A percentile compares a stretch with the other conserved stretches of the same genome.
phyloP scores from a whole-genome alignment of 345 rosid genomes.

The Gossypium arboreum region DNA sequence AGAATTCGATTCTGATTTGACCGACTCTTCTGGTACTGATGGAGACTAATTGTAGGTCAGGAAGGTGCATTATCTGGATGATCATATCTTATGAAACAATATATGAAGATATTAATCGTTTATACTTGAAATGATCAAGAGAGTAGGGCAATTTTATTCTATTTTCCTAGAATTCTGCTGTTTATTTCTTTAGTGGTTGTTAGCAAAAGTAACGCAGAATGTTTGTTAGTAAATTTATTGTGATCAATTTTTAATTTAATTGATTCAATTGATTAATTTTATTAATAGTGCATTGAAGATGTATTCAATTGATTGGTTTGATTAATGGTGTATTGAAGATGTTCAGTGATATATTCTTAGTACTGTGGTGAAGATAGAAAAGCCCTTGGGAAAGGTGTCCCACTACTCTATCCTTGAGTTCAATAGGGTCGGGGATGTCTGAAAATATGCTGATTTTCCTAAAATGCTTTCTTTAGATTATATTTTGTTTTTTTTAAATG shows the following conservation, averaged over 20 bases:
- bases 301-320: no score
- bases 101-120: background rate
- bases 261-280: no score
- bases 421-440: background rate
- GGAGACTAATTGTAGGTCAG: background rate
- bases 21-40: slow-evolving; percentile 5
- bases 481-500: no score
- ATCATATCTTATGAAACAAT: background rate
- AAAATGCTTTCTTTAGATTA: no score
- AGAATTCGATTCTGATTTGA: slow-evolving; percentile 19
- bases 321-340: background rate
- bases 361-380: background rate
- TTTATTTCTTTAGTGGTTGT: background rate
- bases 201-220: no score
- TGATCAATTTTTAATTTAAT: no score
- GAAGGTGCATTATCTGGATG: background rate
- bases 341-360: background rate
- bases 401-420: background rate
- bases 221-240: background rate
- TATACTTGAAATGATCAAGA: background rate
- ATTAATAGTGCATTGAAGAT: no score
- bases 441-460: background rate
- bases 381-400: background rate
- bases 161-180: background rate
- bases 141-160: background rate